Conservation (phyloP, 257 asterid species). For the Nicotiana sylvestris region DNA sequence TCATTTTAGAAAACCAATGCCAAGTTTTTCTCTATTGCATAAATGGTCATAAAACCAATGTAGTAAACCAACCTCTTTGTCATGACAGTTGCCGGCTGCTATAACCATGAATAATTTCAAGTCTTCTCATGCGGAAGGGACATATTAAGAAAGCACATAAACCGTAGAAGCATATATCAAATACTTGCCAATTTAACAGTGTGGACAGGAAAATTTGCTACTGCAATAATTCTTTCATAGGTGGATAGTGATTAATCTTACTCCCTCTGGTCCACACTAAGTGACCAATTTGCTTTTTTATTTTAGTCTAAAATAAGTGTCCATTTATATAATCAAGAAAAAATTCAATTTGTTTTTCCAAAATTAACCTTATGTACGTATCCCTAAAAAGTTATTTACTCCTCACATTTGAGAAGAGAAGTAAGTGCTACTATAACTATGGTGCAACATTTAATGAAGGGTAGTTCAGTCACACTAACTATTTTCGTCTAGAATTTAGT, state of each 20-base stretch:
- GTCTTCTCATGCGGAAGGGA: neutral
- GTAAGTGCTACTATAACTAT: too few species aligned
- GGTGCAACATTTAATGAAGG: too few species aligned
- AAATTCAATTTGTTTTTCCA: too few species aligned
- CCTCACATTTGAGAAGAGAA: too few species aligned
- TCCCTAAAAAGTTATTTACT: too few species aligned
- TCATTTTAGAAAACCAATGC: neutral
- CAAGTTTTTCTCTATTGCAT: neutral
- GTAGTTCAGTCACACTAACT: too few species aligned
- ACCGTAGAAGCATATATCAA: neutral
- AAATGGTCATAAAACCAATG: neutral
- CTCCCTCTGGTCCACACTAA: too few species aligned
- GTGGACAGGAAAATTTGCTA: neutral
- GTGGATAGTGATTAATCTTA: neutral
- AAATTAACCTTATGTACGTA: too few species aligned
- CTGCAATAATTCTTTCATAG: neutral
- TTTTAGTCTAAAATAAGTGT: too few species aligned
- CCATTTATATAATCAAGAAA: too few species aligned
- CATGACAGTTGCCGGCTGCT: neutral
- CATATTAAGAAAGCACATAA: neutral
- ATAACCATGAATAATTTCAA: neutral
- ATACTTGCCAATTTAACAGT: neutral
- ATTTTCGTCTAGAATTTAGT: too few species aligned
- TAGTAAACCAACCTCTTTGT: neutral
- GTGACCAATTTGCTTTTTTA: too few species aligned